phyloP scores from a whole-genome alignment of 257 asterid genomes.

The Nicotiana attenuata region DNA sequence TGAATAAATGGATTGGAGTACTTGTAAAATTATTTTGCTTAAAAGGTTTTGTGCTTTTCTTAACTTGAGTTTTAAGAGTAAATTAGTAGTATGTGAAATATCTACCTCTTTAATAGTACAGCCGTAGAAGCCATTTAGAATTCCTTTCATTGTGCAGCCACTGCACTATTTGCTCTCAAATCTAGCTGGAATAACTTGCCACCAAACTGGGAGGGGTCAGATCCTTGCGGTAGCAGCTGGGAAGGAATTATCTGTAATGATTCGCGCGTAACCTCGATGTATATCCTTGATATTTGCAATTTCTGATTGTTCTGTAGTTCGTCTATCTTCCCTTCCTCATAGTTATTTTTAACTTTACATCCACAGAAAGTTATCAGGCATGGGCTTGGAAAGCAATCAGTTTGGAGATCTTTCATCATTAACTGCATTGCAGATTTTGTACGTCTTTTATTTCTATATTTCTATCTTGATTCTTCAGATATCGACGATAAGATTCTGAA shows the following conservation, averaged over 20 bases:
- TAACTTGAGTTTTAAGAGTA: not conserved
- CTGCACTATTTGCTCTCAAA: constrained; percentile 58
- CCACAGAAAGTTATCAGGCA: constrained; percentile 61
- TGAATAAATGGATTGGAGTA: not conserved
- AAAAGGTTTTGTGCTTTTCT: not conserved
- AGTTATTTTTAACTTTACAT: constrained; percentile 7
- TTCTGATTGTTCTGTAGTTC: not conserved
- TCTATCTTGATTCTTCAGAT: constrained; percentile 3
- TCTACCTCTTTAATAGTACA: not conserved
- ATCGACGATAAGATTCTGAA: not conserved
- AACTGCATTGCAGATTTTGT: constrained; percentile 53
- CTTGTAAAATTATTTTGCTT: not conserved
- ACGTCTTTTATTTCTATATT: constrained; percentile 26
- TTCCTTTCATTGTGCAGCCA: constrained; percentile 37
- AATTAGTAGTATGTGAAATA: not conserved
- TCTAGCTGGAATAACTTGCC: constrained; percentile 77
- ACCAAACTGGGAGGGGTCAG: constrained; percentile 74
- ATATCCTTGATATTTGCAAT: constrained; percentile 19
- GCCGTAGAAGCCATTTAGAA: not conserved
- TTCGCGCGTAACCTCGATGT: constrained; percentile 64
- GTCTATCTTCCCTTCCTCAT: not conserved
- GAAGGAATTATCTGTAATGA: constrained; percentile 61
- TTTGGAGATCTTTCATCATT: constrained; percentile 60
- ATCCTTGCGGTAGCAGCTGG: constrained; percentile 81
- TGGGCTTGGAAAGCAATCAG: constrained; percentile 46